Percentiles rank a stretch among this genome's conserved stretches.
phyloP scores from a whole-genome alignment of 225 moss, liverwort and hornwort genomes.

The Bryum argenteum region DNA sequence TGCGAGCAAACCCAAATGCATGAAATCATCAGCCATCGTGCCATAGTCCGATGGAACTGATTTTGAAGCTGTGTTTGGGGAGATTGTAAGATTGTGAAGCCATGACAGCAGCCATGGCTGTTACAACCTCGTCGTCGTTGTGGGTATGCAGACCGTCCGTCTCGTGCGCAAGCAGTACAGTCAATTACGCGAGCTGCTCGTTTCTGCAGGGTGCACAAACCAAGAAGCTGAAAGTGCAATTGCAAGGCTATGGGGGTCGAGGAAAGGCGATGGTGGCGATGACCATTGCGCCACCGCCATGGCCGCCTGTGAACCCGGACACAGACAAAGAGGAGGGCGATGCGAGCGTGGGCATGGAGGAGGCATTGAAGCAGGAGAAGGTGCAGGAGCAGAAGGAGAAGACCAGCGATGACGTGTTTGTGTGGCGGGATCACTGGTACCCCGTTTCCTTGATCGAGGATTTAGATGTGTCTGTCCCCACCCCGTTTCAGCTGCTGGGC shows the following conservation, averaged over 20 bases:
- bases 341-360: slow-evolving; percentile 50
- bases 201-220: slow-evolving; percentile 26
- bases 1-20: slow-evolving; percentile 15
- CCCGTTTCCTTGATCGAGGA: slow-evolving; percentile 93
- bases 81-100: slow-evolving; percentile 18
- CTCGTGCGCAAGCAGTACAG: slow-evolving; percentile 13
- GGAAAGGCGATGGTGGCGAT: slow-evolving; percentile 29
- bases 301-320: slow-evolving; percentile 52
- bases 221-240: slow-evolving; percentile 28
- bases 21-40: neutral
- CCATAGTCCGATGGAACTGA: neutral
- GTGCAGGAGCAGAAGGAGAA: slow-evolving; percentile 38
- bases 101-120: slow-evolving; percentile 37
- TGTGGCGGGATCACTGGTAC: slow-evolving; percentile 96
- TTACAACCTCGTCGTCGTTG: slow-evolving; percentile 12
- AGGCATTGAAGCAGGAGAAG: slow-evolving; percentile 42
- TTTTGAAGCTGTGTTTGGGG: neutral
- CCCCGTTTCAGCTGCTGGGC: slow-evolving; percentile 89
- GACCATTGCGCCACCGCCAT: slow-evolving; percentile 56
- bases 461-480: slow-evolving; percentile 76
- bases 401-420: slow-evolving; percentile 46
- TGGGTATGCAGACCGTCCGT: slow-evolving; percentile 28
- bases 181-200: slow-evolving; percentile 42
- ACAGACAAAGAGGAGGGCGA: slow-evolving; percentile 29
- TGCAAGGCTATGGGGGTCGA: neutral